Evolutionary conservation across 1,284 basidiomycete genomes (phyloP), one percentile per base, ranked within the genome.

Genomic region (Ceratobasidium sp.): DNA sequence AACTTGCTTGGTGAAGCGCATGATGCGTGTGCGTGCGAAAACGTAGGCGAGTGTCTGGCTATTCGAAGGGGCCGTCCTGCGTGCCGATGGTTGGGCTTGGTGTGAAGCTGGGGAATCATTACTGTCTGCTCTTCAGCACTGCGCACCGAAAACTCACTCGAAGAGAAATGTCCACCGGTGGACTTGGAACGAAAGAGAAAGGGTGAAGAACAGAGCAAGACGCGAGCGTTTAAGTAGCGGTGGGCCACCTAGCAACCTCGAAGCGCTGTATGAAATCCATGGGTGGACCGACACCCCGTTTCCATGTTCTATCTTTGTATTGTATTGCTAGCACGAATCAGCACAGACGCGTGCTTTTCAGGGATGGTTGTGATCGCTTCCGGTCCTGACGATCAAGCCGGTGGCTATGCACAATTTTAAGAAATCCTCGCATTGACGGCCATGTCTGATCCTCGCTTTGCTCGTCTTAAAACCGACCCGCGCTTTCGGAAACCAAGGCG

Each of bases 381-480:
- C 12, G 49, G 30, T 33, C 71, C 51, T 63, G 72, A 40, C 48
- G 23, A 58, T 53, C 40, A 36, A 25, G 9, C 44, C 42, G 11
- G 56, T 71, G 62, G 72, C 71, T 51, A 53, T 64, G 36, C 54
- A 61, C 73, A 59, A 38, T 53, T 61, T 46, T 59, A 58, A 53
- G 8, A 36, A 44, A 54, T 30, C 36, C 28, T n/a, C 36, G 3
- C 38, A 25, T 18, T 70, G 60, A 62, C 74, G 69, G 74, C 75
- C 76, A 91, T 92, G 90, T 87, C 88, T 44, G 95, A 96, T 81
- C 84, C 90, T 42, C 88, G 96, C 42, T 98, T 99, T 80, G 87
- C 92, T 38, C 86, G 92, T 72, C 84, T 98, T 66, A 91, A 89
- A 79, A 90, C 92, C 36, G 96, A 99, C 81, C 96, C 96, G 69